Conservation (phyloP, 192 early-diverging fungal genomes). For the Backusella tarrabulga region DNA sequence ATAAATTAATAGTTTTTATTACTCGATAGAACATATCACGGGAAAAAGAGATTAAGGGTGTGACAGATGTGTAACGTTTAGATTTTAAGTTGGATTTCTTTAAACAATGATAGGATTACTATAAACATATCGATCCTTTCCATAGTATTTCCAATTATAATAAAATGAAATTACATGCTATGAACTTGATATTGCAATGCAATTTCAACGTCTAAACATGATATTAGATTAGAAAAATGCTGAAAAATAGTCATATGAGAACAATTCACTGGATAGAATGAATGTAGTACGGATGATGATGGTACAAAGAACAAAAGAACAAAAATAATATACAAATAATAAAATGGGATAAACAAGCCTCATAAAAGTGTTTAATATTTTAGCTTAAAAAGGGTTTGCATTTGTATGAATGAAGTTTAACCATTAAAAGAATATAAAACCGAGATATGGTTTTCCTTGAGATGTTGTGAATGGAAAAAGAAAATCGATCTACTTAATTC, state of each 20-base stretch:
- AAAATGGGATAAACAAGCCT: not conserved
- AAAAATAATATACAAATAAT: conserved; percentile 1
- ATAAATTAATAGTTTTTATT: conserved; percentile 1
- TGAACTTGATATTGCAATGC: not conserved
- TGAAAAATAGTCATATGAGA: conserved; percentile 6
- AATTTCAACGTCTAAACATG: not conserved
- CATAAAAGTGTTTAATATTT: not conserved
- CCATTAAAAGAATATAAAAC: conserved; percentile 1
- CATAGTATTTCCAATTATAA: not conserved
- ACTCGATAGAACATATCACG: not conserved
- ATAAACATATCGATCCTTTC: not conserved
- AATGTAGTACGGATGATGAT: conserved; percentile 2
- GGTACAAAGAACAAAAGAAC: not conserved
- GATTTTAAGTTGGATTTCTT: not conserved
- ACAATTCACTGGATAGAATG: not conserved
- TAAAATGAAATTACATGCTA: not conserved
- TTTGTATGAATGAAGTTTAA: not conserved
- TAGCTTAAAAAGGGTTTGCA: not conserved
- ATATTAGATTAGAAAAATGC: not conserved
- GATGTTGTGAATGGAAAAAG: not conserved
- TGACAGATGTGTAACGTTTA: not conserved
- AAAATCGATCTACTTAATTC: conserved; percentile 8
- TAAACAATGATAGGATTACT: not conserved
- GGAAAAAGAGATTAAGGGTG: conserved; percentile 3
- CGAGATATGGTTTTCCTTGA: not conserved